A percentile compares a stretch with the other conserved stretches of the same genome.
Conservation (phyloP, 306 rosid genomes). For the Argentina anserina region DNA sequence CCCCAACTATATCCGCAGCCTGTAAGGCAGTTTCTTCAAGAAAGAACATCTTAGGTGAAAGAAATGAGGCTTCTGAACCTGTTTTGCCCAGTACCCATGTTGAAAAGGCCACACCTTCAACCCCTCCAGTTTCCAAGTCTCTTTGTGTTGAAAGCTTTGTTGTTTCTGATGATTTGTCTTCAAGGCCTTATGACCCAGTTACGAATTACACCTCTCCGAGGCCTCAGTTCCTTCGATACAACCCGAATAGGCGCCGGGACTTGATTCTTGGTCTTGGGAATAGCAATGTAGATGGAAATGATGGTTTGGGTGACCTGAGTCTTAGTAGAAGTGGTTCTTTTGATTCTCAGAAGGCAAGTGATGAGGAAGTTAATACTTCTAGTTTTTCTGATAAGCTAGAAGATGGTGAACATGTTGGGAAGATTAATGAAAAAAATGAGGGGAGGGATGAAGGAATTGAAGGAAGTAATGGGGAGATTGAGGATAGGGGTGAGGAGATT, state of each 20-base stretch:
- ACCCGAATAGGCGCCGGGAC: conserved; percentile 32
- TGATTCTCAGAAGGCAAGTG: conserved; percentile 16
- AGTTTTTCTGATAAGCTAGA: conserved; percentile 11
- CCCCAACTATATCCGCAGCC: conserved; percentile 32
- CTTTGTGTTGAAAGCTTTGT: conserved; percentile 2
- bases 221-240: conserved; percentile 44
- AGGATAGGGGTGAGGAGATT: not conserved
- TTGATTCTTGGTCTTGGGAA: conserved; percentile 26
- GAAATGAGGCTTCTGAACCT: conserved; percentile 24
- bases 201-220: conserved; percentile 45
- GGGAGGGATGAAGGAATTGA: conserved; percentile 6
- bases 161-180: conserved; percentile 2
- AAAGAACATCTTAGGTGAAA: conserved; percentile 32
- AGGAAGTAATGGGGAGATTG: not conserved
- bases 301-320: not conserved
- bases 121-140: conserved; percentile 10
- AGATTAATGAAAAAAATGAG: conserved; percentile 12
- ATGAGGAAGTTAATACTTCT: conserved; percentile 14
- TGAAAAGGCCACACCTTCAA: conserved; percentile 8
- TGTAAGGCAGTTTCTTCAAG: conserved; percentile 20
- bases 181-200: conserved; percentile 38
- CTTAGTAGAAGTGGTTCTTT: conserved; percentile 17
- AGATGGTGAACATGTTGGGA: conserved; percentile 22
- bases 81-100: conserved; percentile 1
- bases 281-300: conserved; percentile 8